Base-by-base conservation (phyloP, 257 asterid genomes). In the Fraxinus pennsylvanica region DNA sequence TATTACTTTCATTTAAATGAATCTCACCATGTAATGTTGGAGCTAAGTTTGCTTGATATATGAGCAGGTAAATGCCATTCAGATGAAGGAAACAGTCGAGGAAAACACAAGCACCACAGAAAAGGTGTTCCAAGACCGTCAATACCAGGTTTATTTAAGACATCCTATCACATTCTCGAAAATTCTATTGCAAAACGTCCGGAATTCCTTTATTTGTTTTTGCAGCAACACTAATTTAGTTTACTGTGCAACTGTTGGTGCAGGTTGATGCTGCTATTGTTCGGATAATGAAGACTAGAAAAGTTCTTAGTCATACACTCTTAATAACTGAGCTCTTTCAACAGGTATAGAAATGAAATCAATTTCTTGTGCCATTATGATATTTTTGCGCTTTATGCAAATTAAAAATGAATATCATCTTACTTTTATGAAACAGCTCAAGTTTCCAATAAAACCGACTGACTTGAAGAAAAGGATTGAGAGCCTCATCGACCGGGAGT, bases 241-340 rank as follows among this genome's bases (percentile, higher is more conserved):
- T 41, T 75, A 65, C 22, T 72, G 22, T 75, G 32, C 52, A 22
- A 66, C 69, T 75, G 15, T 74, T 74, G 54, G 6, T 83, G 75
- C 92, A 94, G 97, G 92, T 95, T 73, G 99, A 95, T 88, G 99
- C 99, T 76, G 98, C 99, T 74, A 93, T 95, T 72, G 99, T 95
- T 78, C 93, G 99, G 84, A 91, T 93, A 80, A 95, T 95, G 99
- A 93, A 93, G 91, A 93, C 99, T 43, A 88, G 99, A 73, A 93
- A 92, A 86, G 90, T 95, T 77, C 89, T 95, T 69, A 93, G 98
- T 78, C 99, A 95, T 85, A 95, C 99, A 0, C 94, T 96, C 43
- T 85, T 96, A 84, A 96, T 96, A 76, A 93, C 99, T 2, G 99
- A 96, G 86, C 98, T 96, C 79, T 93, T 93, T 74, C 99, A 96